Evolutionary conservation across 2,329 filamentous ascomycete genomes (phyloP).

Genomic region (Ceratocystis papillata): DNA sequence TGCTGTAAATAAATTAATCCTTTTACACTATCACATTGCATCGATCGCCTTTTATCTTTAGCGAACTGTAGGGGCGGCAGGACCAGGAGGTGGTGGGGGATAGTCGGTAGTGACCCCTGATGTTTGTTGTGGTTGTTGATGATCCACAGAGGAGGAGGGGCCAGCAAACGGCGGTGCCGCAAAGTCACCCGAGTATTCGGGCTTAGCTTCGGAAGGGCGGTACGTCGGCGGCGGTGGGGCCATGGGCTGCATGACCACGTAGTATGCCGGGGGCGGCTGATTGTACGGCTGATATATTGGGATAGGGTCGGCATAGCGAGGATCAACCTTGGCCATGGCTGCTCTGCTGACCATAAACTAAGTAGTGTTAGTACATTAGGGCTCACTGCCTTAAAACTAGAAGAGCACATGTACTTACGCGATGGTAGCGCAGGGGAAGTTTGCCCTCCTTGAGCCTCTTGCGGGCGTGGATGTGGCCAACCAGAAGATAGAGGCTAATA

Average conservation of each 20-base stretch:
- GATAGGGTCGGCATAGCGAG: slow-evolving; percentile 39
- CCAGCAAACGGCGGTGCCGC: slow-evolving; percentile 29
- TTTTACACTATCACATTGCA: not conserved
- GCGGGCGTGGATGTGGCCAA: slow-evolving; percentile 61
- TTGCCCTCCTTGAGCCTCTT: slow-evolving; percentile 54
- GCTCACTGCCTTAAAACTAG: not conserved
- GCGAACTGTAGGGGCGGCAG: not conserved
- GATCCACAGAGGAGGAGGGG: slow-evolving; percentile 23
- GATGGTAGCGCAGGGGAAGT: slow-evolving; percentile 57
- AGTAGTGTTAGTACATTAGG: not conserved
- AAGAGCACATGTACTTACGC: slow-evolving; percentile 37
- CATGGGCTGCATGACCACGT: slow-evolving; percentile 43
- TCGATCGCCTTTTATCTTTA: not conserved
- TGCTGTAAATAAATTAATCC: slow-evolving; percentile 1
- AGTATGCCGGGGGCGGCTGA: slow-evolving; percentile 30
- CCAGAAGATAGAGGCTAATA: slow-evolving; percentile 51
- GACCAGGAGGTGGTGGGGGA: slow-evolving; percentile 23
- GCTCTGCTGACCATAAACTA: slow-evolving; percentile 44
- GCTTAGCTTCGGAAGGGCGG: slow-evolving; percentile 42
- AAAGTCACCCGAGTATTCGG: slow-evolving; percentile 41
- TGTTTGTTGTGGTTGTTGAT: slow-evolving; percentile 6
- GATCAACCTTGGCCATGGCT: slow-evolving; percentile 39
- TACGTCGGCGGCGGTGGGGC: slow-evolving; percentile 50
- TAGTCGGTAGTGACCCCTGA: slow-evolving; percentile 7
- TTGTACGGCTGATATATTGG: slow-evolving; percentile 31